Evolutionary conservation across 148 eudicot species (phyloP).

Genomic region (Chenopodium album): DNA sequence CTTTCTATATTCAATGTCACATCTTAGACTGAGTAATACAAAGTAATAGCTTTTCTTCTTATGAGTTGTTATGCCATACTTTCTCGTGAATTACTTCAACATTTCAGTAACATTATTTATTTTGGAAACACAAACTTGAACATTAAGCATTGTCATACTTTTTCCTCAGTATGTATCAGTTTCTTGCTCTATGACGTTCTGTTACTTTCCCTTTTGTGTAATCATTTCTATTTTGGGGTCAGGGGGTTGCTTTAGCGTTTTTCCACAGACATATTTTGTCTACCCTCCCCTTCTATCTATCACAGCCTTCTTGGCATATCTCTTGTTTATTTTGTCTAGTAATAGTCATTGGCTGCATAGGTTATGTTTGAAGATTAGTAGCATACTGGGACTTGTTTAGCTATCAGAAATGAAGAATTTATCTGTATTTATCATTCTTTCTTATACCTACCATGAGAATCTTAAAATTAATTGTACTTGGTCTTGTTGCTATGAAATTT

Average conservation of each 20-base stretch:
- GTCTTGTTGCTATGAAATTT: background rate
- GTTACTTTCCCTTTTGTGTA: background rate
- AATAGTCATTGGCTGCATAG: background rate
- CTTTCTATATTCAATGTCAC: background rate
- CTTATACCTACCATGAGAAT: background rate
- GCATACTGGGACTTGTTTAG: background rate
- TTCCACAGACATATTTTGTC: background rate
- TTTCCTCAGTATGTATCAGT: background rate
- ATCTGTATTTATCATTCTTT: background rate
- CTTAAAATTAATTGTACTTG: background rate
- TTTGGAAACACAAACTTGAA: background rate
- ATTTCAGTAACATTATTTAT: background rate
- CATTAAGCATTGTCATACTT: background rate
- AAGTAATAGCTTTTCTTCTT: background rate
- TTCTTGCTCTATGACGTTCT: background rate
- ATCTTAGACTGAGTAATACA: background rate
- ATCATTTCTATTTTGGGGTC: background rate
- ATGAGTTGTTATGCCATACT: too few species aligned
- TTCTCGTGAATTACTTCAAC: background rate
- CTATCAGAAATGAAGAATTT: background rate
- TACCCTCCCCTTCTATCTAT: background rate
- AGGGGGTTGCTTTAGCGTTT: background rate
- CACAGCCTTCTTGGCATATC: background rate
- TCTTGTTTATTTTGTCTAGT: background rate
- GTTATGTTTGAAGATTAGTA: background rate